Base-by-base conservation (phyloP, 2,329 filamentous ascomycete species). In the Phialemoniopsis sp. region DNA sequence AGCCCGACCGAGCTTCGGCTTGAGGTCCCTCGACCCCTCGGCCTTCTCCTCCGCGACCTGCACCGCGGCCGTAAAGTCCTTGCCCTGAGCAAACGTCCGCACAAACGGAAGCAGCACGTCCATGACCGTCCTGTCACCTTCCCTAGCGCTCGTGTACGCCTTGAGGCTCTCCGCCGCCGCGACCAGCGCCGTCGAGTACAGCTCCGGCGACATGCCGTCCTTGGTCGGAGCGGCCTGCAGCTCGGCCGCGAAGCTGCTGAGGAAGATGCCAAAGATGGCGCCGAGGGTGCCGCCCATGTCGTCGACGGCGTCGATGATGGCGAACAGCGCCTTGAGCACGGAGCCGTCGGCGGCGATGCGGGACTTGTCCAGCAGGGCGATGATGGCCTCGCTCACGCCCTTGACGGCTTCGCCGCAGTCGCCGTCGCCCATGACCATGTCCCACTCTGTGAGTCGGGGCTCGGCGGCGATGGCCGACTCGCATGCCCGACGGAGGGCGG, bases 101-200 rank as follows among this genome's bases (percentile, higher is more conserved):
- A 93, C 82, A 56, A 96, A 97, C 2, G 91, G 91, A 45, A 86
- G 78, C 37, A 97, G 68, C 3, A 90, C 89, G 63, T 97, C 91
- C 28, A 97, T 77, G 29, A 97, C 67, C 0, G 91, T 97, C 36
- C 91, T 76, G 57, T 97, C 91, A 17, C 91, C 91, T 0, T 85
- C 84, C 40, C 83, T 80, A 1, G 91, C 91, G 2, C 90, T 89
- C 2, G 91, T 97, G 62, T 96, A 96, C 55, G 74, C 85, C 30
- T 73, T 77, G 41, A 97, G 67, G 2, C 82, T 80, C 15, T 80
- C 69, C 42, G 85, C 76, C 34, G 87, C 85, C 50, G 80, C 73
- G 45, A 80, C 69, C 13, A 95, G 69, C 2, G 89, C 89, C 30
- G 73, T 66, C 3, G 82, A 62, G 80, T 74, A 71, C 49, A 66